Conservation (phyloP, 768 basidiomycete species). For the Naematelia aurantialba region DNA sequence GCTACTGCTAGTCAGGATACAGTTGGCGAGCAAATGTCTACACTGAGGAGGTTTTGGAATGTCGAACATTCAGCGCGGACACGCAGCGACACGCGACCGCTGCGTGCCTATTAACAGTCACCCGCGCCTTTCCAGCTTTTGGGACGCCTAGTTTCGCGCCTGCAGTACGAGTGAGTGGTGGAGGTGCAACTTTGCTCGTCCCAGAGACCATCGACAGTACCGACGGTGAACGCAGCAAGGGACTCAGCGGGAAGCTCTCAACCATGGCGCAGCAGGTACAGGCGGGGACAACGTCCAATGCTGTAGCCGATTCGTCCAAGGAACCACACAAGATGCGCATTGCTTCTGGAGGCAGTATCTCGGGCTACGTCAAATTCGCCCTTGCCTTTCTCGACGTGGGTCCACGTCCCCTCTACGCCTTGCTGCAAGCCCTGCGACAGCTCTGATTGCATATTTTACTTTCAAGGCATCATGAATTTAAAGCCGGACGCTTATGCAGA, state of each 20-base stretch:
- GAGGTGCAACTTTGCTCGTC: too few species aligned
- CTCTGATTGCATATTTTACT: not conserved
- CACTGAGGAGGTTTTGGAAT: not conserved
- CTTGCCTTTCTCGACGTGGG: slow-evolving; percentile 26
- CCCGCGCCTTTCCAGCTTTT: not conserved
- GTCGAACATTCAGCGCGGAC: too few species aligned
- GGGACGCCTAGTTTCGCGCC: too few species aligned
- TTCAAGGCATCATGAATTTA: not conserved
- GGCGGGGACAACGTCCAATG: not conserved
- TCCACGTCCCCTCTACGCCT: not conserved
- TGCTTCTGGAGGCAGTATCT: slow-evolving; percentile 29
- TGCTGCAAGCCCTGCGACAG: not conserved
- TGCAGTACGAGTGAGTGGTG: too few species aligned
- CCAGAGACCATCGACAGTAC: too few species aligned
- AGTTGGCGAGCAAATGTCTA: too few species aligned
- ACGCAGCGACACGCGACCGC: not conserved
- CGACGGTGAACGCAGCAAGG: too few species aligned
- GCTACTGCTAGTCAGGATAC: too few species aligned
- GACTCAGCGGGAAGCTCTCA: too few species aligned
- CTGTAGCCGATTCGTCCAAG: slow-evolving; percentile 9
- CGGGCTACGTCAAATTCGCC: slow-evolving; percentile 31
- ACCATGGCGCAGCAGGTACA: not conserved
- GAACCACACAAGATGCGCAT: slow-evolving; percentile 34
- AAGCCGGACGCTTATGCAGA: not conserved
- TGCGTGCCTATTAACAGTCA: not conserved